These are phyloP conservation scores for Xanthoceras sorbifolium DNA, from an alignment of 345 rosid species.

Conservation along the genomic window DNA sequence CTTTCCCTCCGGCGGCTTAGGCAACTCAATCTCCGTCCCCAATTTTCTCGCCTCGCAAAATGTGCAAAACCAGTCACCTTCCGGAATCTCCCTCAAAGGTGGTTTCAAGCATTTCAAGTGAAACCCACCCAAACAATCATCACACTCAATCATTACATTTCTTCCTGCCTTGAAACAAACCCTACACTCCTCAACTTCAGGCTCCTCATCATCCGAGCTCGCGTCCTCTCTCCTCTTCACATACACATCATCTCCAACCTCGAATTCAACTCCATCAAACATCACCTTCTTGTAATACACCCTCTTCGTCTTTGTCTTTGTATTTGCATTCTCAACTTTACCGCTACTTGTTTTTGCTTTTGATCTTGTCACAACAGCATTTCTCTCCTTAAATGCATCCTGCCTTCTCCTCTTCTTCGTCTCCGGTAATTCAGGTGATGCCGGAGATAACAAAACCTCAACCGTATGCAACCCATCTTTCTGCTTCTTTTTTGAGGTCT, in stretches of 20 bases:
- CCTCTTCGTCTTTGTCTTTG: slow-evolving; percentile 37
- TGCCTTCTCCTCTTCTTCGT: slow-evolving; percentile 44
- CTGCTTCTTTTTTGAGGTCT: slow-evolving; percentile 10
- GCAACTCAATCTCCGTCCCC: slow-evolving; percentile 53
- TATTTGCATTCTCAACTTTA: slow-evolving; percentile 6
- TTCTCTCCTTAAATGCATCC: slow-evolving; percentile 11
- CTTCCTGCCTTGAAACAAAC: slow-evolving; percentile 70
- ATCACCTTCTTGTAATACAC: slow-evolving; percentile 69
- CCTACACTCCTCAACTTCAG: slow-evolving; percentile 78
- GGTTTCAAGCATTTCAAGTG: slow-evolving; percentile 90
- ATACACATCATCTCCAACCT: slow-evolving; percentile 78
- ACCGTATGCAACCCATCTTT: slow-evolving; percentile 20
- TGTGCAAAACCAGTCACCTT: slow-evolving; percentile 86
- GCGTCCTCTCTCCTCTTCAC: slow-evolving; percentile 82
- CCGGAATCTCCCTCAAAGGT: slow-evolving; percentile 73
- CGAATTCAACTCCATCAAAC: slow-evolving; percentile 71
- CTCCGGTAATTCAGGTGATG: slow-evolving; percentile 57
- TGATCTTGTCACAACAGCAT: slow-evolving; percentile 17
- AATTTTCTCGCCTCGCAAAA: slow-evolving; percentile 62
- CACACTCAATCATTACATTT: slow-evolving; percentile 81
- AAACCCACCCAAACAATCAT: slow-evolving; percentile 86
- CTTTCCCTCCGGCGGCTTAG: slow-evolving; percentile 65
- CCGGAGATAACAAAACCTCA: slow-evolving; percentile 46
- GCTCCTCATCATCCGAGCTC: slow-evolving; percentile 64
- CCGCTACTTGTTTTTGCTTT: slow-evolving; percentile 5